Percentiles rank a stretch among this genome's conserved stretches.
Evolutionary conservation across 2,329 filamentous ascomycete species (phyloP).

Genomic region (Zalaria sp.): DNA sequence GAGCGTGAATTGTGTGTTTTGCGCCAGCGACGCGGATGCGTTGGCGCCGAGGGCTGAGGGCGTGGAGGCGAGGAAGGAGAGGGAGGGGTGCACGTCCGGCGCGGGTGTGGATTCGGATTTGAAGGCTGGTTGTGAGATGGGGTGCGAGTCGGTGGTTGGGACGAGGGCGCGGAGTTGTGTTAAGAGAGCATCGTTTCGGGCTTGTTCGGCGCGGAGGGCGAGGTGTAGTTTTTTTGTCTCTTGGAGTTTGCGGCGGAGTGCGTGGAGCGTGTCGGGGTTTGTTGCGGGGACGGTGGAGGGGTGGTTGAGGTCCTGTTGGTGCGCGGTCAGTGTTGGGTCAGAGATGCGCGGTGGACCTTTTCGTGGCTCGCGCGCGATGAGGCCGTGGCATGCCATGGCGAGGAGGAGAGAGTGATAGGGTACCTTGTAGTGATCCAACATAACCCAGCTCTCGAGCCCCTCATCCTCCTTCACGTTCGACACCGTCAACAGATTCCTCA

Average conservation of each 20-base stretch:
- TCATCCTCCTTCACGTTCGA: slow-evolving; percentile 24
- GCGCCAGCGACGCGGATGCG: slow-evolving; percentile 42
- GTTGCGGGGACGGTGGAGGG: slow-evolving; percentile 26
- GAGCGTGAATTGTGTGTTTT: slow-evolving; percentile 64
- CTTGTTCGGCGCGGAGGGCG: slow-evolving; percentile 54
- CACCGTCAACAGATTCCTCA: slow-evolving; percentile 54
- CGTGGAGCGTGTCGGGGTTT: slow-evolving; percentile 53
- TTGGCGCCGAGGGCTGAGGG: slow-evolving; percentile 29
- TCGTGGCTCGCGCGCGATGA: neutral
- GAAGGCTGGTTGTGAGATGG: slow-evolving; percentile 3
- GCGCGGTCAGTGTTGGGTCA: neutral
- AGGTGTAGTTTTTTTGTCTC: slow-evolving; percentile 66
- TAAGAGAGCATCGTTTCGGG: slow-evolving; percentile 59
- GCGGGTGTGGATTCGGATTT: slow-evolving; percentile 3
- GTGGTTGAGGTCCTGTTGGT: slow-evolving; percentile 13
- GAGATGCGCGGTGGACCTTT: neutral
- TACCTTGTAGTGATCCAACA: slow-evolving; percentile 74
- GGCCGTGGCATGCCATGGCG: no score
- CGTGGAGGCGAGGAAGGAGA: slow-evolving; percentile 43
- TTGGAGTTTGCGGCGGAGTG: slow-evolving; percentile 59
- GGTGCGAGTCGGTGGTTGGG: slow-evolving; percentile 14
- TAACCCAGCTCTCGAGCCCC: slow-evolving; percentile 55
- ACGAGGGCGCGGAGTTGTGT: slow-evolving; percentile 47
- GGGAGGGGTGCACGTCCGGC: slow-evolving; percentile 17
- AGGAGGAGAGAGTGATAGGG: slow-evolving; percentile 1